Evolutionary conservation across 768 basidiomycete genomes (phyloP).

Genomic region (Paxillus rubicundulus): DNA sequence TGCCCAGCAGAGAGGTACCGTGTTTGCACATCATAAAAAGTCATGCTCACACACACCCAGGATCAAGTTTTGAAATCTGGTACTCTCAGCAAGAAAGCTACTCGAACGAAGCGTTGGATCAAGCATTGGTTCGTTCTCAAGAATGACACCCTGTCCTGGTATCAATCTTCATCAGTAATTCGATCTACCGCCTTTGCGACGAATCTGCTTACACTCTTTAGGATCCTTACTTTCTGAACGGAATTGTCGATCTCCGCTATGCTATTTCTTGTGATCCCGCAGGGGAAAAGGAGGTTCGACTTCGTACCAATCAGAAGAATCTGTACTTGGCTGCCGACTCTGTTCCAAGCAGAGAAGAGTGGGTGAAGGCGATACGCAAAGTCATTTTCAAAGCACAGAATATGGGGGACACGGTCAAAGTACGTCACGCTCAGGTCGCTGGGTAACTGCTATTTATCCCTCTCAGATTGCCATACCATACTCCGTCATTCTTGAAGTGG

Average conservation of each 20-base stretch:
- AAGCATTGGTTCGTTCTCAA: constrained; percentile 97
- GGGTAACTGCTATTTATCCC: constrained; percentile 5
- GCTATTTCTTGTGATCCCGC: constrained; percentile 83
- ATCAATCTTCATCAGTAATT: constrained; percentile 84
- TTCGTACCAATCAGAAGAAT: constrained; percentile 79
- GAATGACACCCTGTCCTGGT: constrained; percentile 97
- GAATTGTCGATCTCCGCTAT: constrained; percentile 93
- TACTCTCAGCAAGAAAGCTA: constrained; percentile 81
- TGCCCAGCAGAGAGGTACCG: constrained; percentile 83
- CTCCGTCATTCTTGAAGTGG: constrained; percentile 83
- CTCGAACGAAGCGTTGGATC: constrained; percentile 86
- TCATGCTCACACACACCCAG: constrained; percentile 39
- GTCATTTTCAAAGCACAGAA: constrained; percentile 97
- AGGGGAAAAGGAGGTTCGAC: constrained; percentile 74
- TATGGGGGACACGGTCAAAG: constrained; percentile 94
- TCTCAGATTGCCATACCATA: constrained; percentile 90
- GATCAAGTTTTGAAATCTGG: constrained; percentile 93
- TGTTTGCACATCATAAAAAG: not conserved
- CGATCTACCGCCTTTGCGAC: not conserved
- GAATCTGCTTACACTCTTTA: constrained; percentile 28
- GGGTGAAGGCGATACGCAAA: constrained; percentile 93
- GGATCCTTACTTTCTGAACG: constrained; percentile 98
- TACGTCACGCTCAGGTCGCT: constrained; percentile 25
- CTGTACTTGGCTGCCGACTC: constrained; percentile 76
- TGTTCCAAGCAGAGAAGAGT: constrained; percentile 82